Base-by-base conservation (phyloP, 768 basidiomycete genomes). In the Pleurotus salmoneostramineus region DNA sequence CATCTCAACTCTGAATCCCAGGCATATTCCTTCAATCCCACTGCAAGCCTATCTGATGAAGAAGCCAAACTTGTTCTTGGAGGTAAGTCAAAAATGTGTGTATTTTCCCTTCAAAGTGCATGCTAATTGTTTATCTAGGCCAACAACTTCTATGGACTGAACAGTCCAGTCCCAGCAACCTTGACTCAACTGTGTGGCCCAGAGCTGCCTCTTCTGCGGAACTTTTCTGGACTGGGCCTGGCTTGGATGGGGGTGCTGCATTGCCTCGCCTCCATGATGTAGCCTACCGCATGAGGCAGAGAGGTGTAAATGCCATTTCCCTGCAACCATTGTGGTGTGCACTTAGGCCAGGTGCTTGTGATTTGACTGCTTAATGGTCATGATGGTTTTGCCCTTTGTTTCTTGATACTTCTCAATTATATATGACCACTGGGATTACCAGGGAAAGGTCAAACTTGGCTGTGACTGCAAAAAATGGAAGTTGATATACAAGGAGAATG, bases 261-360 rank as follows among this genome's bases (percentile, higher is more conserved):
- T 69, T 89, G 6, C 79, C 84, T 33, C 79, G 90, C 1, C 69
- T 93, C 60, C 85, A 91, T 63, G 88, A 89, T 58, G 50, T 88
- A 17, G 71, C 78, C 10, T 86, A 79, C 69, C 72, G 88, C 34
- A 78, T 89, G 73, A 79, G 81, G 4, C 76, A 82, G 64, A 72
- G 86, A 17, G 88, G 88, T 5, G 72, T 90, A 4, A 67, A 72
- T 6, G 84, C 87, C 4, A 81, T 82, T 55, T 69, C 82, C 2
- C 71, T 91, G 4, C 88, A 89, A 68, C 89, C 89, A 0, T 68
- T 82, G 50, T 91, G 85, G 84, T 91, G 88, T 71, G 88, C 85
- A 4, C 64, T 89, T 35, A 72, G 86, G 11, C 83, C 86, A 3
- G 81, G 79, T 21, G 71, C 68, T 15, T 88, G 86, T 63, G 80